Percentiles rank a stretch among this genome's conserved stretches.
These are phyloP conservation scores for Suillus tomentosus DNA, from an alignment of 768 basidiomycete species.

Conservation along the genomic window DNA sequence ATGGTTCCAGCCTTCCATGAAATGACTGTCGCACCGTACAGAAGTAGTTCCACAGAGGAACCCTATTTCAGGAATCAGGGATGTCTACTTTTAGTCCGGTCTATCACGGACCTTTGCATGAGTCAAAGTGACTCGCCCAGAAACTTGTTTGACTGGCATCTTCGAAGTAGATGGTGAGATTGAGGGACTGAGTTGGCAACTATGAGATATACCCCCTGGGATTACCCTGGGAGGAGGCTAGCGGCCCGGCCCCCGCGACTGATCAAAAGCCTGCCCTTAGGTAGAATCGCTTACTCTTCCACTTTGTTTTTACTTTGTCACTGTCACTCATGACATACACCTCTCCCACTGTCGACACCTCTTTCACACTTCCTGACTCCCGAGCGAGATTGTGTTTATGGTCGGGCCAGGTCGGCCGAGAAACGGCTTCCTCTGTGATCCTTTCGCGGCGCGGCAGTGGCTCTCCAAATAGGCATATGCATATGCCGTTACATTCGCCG, in stretches of 20 bases:
- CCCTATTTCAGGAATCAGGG: slow-evolving; percentile 45
- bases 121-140: slow-evolving; percentile 48
- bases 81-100: slow-evolving; percentile 6
- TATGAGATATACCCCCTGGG: slow-evolving; percentile 4
- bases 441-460: slow-evolving; percentile 10
- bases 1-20: slow-evolving; percentile 73
- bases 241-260: slow-evolving; percentile 1
- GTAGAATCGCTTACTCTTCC: background rate
- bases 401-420: background rate
- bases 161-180: slow-evolving; percentile 3
- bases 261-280: slow-evolving; percentile 10
- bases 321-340: background rate
- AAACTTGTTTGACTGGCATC: slow-evolving; percentile 59
- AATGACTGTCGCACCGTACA: slow-evolving; percentile 85
- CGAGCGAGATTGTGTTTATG: background rate
- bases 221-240: background rate
- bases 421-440: slow-evolving; percentile 14
- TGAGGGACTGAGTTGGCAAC: slow-evolving; percentile 2
- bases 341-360: background rate
- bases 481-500: slow-evolving; percentile 4
- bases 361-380: slow-evolving; percentile 1
- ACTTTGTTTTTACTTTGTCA: background rate
- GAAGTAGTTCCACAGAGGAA: slow-evolving; percentile 60
- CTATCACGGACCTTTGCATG: slow-evolving; percentile 59
- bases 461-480: slow-evolving; percentile 13